Conservation (phyloP, 2,329 filamentous ascomycete species). For the Alternaria sp. region DNA sequence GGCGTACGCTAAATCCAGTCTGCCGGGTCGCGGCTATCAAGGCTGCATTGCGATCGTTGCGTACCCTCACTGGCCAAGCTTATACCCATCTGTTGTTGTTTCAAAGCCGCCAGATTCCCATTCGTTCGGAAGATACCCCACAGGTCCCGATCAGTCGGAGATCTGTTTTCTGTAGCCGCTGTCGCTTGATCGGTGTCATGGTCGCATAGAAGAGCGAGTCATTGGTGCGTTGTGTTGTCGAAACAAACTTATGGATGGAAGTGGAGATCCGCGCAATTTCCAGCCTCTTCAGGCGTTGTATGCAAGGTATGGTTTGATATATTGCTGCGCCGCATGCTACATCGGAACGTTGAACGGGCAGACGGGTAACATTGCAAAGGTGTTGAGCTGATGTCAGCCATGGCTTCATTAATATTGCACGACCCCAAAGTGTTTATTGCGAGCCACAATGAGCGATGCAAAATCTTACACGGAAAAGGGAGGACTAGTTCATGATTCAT, state of each 20-base stretch:
- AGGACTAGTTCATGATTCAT: neutral
- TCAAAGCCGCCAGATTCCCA: conserved; percentile 13
- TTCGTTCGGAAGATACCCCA: conserved; percentile 17
- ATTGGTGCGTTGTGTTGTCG: conserved; percentile 1
- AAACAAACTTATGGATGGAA: neutral
- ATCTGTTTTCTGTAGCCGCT: conserved; percentile 22
- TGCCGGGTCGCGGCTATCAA: conserved; percentile 23
- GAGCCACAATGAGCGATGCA: too few species aligned
- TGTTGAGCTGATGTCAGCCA: neutral
- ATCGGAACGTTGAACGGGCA: too few species aligned
- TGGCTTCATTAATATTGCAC: neutral
- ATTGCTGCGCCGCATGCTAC: conserved; percentile 1
- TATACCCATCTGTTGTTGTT: conserved; percentile 11
- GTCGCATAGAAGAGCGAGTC: neutral
- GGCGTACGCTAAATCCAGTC: conserved; percentile 7
- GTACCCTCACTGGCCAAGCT: conserved; percentile 18
- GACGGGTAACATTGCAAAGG: neutral
- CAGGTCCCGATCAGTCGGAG: conserved; percentile 11
- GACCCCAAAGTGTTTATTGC: neutral
- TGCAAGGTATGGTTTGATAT: neutral
- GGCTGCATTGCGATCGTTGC: neutral
- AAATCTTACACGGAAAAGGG: neutral
- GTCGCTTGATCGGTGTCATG: conserved; percentile 10
- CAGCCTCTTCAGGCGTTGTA: neutral
- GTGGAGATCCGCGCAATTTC: neutral